Conservation (phyloP, 495 filamentous ascomycete genomes). For the Beverwykella pulmonaria region DNA sequence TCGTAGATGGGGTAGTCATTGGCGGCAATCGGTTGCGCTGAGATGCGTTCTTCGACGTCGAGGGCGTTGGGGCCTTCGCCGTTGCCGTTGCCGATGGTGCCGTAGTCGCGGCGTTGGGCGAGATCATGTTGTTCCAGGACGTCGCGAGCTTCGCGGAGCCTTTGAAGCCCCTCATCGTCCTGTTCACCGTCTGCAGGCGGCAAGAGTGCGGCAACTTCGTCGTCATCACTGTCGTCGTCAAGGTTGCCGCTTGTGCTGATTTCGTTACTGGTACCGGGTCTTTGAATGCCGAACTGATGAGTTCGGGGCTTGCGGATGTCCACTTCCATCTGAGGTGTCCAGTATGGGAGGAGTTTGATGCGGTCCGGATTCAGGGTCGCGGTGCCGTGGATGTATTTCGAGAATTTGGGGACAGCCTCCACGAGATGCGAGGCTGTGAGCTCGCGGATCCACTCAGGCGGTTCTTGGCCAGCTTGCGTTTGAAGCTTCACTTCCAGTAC, state of each 20-base stretch:
- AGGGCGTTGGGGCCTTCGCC: slow-evolving; percentile 57
- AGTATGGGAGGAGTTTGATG: slow-evolving; percentile 91
- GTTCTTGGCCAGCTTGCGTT: slow-evolving; percentile 95
- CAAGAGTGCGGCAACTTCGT: slow-evolving; percentile 46
- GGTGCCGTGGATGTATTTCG: slow-evolving; percentile 97
- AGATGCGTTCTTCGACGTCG: slow-evolving; percentile 76
- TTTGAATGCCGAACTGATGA: slow-evolving; percentile 84
- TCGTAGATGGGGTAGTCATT: slow-evolving; percentile 88
- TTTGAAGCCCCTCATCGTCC: slow-evolving; percentile 45
- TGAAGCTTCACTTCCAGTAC: slow-evolving; percentile 97
- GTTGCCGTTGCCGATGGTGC: slow-evolving; percentile 39
- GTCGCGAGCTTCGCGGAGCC: slow-evolving; percentile 53
- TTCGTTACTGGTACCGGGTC: slow-evolving; percentile 71
- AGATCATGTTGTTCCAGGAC: slow-evolving; percentile 52
- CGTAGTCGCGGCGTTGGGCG: slow-evolving; percentile 53
- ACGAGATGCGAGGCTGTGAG: slow-evolving; percentile 91
- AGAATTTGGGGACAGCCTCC: slow-evolving; percentile 97
- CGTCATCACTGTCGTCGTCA: slow-evolving; percentile 63
- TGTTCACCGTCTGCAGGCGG: slow-evolving; percentile 57
- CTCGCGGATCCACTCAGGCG: slow-evolving; percentile 93
- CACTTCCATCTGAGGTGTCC: slow-evolving; percentile 97
- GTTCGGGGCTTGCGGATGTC: slow-evolving; percentile 93
- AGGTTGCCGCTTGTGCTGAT: slow-evolving; percentile 64
- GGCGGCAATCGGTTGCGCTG: slow-evolving; percentile 56
- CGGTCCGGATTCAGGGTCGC: slow-evolving; percentile 82